Base-by-base conservation (phyloP, 345 rosid genomes). In the Anacardium occidentale region DNA sequence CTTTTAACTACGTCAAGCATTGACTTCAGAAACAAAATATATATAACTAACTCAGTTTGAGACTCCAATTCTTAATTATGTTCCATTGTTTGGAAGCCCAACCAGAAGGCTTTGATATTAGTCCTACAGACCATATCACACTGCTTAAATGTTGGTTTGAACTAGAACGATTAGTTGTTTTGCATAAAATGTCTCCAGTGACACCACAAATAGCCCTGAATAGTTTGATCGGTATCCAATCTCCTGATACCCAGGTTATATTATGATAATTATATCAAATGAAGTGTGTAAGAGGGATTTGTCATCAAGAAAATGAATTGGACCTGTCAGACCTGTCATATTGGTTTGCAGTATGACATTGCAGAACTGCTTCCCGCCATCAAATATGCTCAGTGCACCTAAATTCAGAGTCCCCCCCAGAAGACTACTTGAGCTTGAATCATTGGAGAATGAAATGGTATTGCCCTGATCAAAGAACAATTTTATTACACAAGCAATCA, bases 161-260 rank as follows among this genome's bases (percentile, higher is more conserved):
- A 75, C 78, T 86, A 5, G 98, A 90, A 72, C 80, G 87, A 77
- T 90, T 94, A 15, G 91, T 57, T 76, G 83, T 64, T 84, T 85
- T 8, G 70, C 69, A 71, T 89, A 89, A 12, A 94, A 77, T 55
- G 81, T 79, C 84, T 94, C 97, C 21, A 97, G 98, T 73, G 91
- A 72, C 69, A 85, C 74, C 37, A 86, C 75, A 48, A 96, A 94
- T 53, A 94, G 85, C 4, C 97, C 91, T 5, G 98, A 91, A 56
- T 94, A 75, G 85, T 91, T 91, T 63, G 97, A 87, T 97, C 98
- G 92, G 84, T 83, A 94, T 25, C 98, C 98, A 34, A 92, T 83
- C 78, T 25, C 86, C 74, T 53, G 75, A 71, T 72, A 69, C 62
- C 88, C 93, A 15, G 58, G 70, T 45, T 81, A 77, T 59, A 85